These are phyloP conservation scores for Zasmidium angulare DNA, from an alignment of 2,329 filamentous ascomycete species.

Conservation along the genomic window DNA sequence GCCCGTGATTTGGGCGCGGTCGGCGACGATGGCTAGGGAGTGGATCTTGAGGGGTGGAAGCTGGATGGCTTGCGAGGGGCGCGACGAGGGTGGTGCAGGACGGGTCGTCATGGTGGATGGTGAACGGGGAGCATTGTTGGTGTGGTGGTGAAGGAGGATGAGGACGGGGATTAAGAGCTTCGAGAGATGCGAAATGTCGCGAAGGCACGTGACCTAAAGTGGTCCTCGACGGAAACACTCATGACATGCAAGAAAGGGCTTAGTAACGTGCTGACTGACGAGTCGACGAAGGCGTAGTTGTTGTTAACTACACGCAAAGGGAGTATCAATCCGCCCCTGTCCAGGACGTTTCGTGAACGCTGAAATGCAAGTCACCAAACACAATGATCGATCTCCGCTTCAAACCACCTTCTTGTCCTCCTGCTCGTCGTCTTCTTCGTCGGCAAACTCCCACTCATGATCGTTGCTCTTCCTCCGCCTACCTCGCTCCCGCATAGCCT, in stretches of 20 bases:
- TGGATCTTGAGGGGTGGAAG: constrained; percentile 45
- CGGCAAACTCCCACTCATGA: constrained; percentile 25
- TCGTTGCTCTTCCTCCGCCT: constrained; percentile 52
- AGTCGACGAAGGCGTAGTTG: background rate
- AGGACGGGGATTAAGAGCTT: background rate
- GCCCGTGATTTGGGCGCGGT: constrained; percentile 58
- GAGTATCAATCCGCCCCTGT: no score
- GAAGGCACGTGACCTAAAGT: background rate
- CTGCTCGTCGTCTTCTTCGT: constrained; percentile 22
- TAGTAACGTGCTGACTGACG: no score
- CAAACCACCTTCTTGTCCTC: constrained; percentile 26
- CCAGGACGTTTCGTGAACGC: background rate
- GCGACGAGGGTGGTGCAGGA: background rate
- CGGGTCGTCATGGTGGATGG: background rate
- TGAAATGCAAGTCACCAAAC: background rate
- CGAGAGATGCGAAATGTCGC: background rate
- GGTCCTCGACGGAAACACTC: no score
- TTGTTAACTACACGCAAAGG: constrained; percentile 3
- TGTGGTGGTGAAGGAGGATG: background rate
- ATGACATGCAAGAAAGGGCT: no score
- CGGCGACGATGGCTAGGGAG: constrained; percentile 48
- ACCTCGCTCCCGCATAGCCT: constrained; percentile 78
- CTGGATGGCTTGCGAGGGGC: constrained; percentile 7
- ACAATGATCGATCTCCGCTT: background rate
- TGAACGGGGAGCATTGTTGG: background rate